phyloP scores from a whole-genome alignment of 2,329 filamentous ascomycete species.

The Cladosporium sp. region DNA sequence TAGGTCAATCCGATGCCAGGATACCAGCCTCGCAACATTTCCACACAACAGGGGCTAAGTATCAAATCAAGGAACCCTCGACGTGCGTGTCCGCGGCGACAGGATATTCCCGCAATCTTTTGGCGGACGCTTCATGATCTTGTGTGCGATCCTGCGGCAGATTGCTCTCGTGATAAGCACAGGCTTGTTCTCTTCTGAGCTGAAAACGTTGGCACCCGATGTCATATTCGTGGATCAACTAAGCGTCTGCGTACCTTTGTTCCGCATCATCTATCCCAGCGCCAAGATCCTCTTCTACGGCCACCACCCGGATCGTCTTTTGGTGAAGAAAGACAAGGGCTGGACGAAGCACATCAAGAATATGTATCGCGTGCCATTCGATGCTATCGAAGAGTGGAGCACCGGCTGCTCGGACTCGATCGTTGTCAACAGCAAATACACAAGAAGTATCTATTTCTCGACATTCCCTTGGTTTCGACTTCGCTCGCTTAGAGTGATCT shows the following conservation, averaged over 20 bases:
- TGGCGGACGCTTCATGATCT: slow-evolving; percentile 76
- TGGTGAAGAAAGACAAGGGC: slow-evolving; percentile 66
- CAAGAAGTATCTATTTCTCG: slow-evolving; percentile 65
- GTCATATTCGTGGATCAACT: slow-evolving; percentile 91
- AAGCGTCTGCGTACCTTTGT: slow-evolving; percentile 79
- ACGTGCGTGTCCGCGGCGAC: slow-evolving; percentile 86
- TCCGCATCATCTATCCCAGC: slow-evolving; percentile 62
- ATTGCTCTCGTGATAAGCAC: slow-evolving; percentile 68
- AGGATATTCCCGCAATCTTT: slow-evolving; percentile 73
- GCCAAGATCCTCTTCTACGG: slow-evolving; percentile 89
- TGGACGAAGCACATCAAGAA: slow-evolving; percentile 46
- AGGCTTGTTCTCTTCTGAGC: slow-evolving; percentile 61
- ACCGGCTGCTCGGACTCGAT: slow-evolving; percentile 81
- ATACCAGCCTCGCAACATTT: not conserved
- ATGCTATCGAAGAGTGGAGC: slow-evolving; percentile 84
- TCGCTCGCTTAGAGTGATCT: slow-evolving; percentile 71
- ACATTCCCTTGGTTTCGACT: slow-evolving; percentile 66
- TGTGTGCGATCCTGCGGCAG: slow-evolving; percentile 89
- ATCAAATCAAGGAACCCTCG: slow-evolving; percentile 67
- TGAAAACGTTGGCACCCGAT: slow-evolving; percentile 59
- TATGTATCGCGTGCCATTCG: slow-evolving; percentile 79
- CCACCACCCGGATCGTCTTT: slow-evolving; percentile 91
- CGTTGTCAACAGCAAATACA: slow-evolving; percentile 94
- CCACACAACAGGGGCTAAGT: slow-evolving; percentile 6
- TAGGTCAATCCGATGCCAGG: slow-evolving; percentile 37